A percentile compares a stretch with the other conserved stretches of the same genome.
Evolutionary conservation across 1,139 yeast species (phyloP).

Genomic region (Hansenula sp.): DNA sequence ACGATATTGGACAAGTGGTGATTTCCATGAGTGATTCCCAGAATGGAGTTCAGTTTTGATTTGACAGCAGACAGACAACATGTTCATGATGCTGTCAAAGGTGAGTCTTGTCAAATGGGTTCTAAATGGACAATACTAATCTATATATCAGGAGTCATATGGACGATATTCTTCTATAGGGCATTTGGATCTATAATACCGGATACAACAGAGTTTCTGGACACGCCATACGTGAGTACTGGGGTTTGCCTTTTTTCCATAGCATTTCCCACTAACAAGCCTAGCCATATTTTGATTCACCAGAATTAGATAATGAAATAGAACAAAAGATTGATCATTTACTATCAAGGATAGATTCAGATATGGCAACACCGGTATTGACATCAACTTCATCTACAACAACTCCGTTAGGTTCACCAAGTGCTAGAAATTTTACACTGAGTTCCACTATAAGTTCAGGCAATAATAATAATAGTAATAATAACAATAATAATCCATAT

Average conservation of each 20-base stretch:
- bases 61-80: slow-evolving; percentile 30
- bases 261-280: slow-evolving; percentile 5
- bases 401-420: slow-evolving; percentile 22
- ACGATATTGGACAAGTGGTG: no score
- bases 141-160: slow-evolving; percentile 46
- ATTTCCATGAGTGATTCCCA: background rate
- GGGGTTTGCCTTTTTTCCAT: slow-evolving; percentile 1
- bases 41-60: slow-evolving; percentile 30
- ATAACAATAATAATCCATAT: slow-evolving; percentile 2
- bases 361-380: slow-evolving; percentile 12
- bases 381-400: slow-evolving; percentile 12
- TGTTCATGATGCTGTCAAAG: slow-evolving; percentile 30
- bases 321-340: slow-evolving; percentile 24
- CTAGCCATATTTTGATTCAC: slow-evolving; percentile 25
- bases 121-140: background rate
- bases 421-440: slow-evolving; percentile 6
- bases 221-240: slow-evolving; percentile 31
- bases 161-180: slow-evolving; percentile 67
- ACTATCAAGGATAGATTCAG: slow-evolving; percentile 17
- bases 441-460: background rate
- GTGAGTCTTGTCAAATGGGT: slow-evolving; percentile 16
- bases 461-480: slow-evolving; percentile 1
- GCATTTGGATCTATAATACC: slow-evolving; percentile 67
- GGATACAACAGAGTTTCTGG: slow-evolving; percentile 35
- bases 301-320: slow-evolving; percentile 24